A percentile compares a stretch with the other conserved stretches of the same genome.
Conservation (phyloP, 306 rosid genomes). For the Dalbergia oliveri region DNA sequence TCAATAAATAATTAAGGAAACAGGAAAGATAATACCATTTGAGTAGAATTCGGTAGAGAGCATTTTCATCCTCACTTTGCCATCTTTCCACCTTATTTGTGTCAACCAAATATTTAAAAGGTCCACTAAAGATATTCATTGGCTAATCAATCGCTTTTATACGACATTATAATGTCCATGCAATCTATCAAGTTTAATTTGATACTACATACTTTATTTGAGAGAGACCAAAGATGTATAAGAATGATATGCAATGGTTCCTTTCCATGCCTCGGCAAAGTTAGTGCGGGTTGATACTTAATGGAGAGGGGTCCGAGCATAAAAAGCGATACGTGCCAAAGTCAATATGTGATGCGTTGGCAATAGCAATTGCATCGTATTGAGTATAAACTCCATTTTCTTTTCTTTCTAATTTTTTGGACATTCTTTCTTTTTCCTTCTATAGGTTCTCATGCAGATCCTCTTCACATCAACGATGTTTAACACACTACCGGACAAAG, state of each 20-base stretch:
- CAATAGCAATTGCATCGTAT: conserved; percentile 42
- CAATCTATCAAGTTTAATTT: not conserved
- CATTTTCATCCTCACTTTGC: not conserved
- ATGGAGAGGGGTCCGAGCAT: conserved; percentile 40
- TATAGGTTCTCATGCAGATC: not conserved
- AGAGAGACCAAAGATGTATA: not conserved
- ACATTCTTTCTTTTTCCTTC: not conserved
- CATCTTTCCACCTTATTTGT: not conserved
- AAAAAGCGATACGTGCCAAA: conserved; percentile 44
- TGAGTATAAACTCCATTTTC: conserved; percentile 7
- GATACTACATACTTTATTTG: conserved; percentile 31
- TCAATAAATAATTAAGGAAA: too few species aligned
- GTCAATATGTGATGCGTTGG: conserved; percentile 46
- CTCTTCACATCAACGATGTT: conserved; percentile 44
- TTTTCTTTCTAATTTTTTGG: not conserved
- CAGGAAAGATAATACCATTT: too few species aligned
- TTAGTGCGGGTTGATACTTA: conserved; percentile 54
- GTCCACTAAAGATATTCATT: conserved; percentile 36
- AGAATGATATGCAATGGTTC: conserved; percentile 46
- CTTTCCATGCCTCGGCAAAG: conserved; percentile 45
- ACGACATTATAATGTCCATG: conserved; percentile 52
- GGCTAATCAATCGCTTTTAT: conserved; percentile 45
- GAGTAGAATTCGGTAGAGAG: too few species aligned
- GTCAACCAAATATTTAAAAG: conserved; percentile 32
- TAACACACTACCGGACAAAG: conserved; percentile 42